These are phyloP conservation scores for Lasiodiplodia citricola DNA, from an alignment of 2,329 filamentous ascomycete genomes.

Conservation along the genomic window DNA sequence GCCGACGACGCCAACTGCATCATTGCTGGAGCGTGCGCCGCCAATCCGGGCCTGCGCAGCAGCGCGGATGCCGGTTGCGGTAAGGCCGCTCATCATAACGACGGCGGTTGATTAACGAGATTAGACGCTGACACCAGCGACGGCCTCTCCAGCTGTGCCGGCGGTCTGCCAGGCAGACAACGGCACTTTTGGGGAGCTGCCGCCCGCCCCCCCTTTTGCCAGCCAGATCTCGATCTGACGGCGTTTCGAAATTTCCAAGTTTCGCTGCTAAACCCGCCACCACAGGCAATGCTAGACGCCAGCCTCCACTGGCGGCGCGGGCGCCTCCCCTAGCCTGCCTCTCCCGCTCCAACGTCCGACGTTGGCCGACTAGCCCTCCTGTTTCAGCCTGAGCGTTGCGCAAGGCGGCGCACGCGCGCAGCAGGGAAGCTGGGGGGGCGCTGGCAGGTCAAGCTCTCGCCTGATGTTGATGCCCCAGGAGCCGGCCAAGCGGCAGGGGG, in stretches of 20 bases:
- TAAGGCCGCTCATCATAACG: constrained; percentile 21
- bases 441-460: constrained; percentile 17
- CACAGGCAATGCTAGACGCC: constrained; percentile 2
- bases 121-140: constrained; percentile 18
- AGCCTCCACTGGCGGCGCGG: background rate
- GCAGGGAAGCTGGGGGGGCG: constrained; percentile 1
- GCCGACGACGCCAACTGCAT: constrained; percentile 20
- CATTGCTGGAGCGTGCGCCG: constrained; percentile 22
- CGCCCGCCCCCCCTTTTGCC: constrained; percentile 10
- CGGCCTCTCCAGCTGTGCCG: constrained; percentile 6
- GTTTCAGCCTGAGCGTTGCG: constrained; percentile 27
- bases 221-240: background rate
- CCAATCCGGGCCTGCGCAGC: constrained; percentile 17
- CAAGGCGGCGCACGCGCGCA: constrained; percentile 16
- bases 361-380: constrained; percentile 18
- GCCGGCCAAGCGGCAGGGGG: constrained; percentile 7
- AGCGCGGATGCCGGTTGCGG: constrained; percentile 10
- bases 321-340: constrained; percentile 9
- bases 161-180: constrained; percentile 13
- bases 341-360: constrained; percentile 10
- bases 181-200: constrained; percentile 9
- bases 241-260: constrained; percentile 21
- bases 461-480: constrained; percentile 19
- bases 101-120: constrained; percentile 24
- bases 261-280: constrained; percentile 11